Percentiles rank a stretch among this genome's conserved stretches.
phyloP scores from a whole-genome alignment of 2,329 filamentous ascomycete species.

The Xylariaceae sp. region DNA sequence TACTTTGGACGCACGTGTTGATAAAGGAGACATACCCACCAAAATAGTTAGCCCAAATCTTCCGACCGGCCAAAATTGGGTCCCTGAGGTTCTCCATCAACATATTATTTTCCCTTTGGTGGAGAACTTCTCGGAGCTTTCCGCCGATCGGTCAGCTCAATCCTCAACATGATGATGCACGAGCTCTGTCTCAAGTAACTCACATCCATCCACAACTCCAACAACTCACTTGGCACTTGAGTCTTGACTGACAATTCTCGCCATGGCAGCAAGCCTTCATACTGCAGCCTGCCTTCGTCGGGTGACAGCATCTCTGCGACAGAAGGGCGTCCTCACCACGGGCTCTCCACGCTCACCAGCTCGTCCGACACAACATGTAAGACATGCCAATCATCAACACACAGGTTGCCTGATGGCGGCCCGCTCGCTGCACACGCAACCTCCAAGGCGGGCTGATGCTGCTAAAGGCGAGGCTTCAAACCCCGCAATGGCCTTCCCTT shows the following conservation, averaged over 20 bases:
- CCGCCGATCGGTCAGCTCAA: slow-evolving; percentile 24
- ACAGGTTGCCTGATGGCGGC: slow-evolving; percentile 15
- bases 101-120: slow-evolving; percentile 3
- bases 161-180: no score
- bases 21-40: slow-evolving; percentile 3
- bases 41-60: not conserved
- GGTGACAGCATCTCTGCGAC: slow-evolving; percentile 17
- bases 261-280: slow-evolving; percentile 23
- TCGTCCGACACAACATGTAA: slow-evolving; percentile 10
- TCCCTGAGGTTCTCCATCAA: slow-evolving; percentile 1
- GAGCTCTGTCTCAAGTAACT: no score
- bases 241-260: slow-evolving; percentile 2
- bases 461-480: slow-evolving; percentile 54
- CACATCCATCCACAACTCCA: no score
- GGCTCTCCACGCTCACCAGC: slow-evolving; percentile 7
- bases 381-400: slow-evolving; percentile 1
- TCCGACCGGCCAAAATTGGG: slow-evolving; percentile 3
- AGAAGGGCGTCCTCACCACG: slow-evolving; percentile 3
- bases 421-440: slow-evolving; percentile 25
- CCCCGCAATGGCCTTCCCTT: slow-evolving; percentile 83
- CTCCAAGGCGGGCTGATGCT: slow-evolving; percentile 19
- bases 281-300: slow-evolving; percentile 23
- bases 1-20: not conserved
- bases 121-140: slow-evolving; percentile 8
- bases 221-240: no score